phyloP scores from a whole-genome alignment of 495 filamentous ascomycete species.

The Schizothecium vesticola region DNA sequence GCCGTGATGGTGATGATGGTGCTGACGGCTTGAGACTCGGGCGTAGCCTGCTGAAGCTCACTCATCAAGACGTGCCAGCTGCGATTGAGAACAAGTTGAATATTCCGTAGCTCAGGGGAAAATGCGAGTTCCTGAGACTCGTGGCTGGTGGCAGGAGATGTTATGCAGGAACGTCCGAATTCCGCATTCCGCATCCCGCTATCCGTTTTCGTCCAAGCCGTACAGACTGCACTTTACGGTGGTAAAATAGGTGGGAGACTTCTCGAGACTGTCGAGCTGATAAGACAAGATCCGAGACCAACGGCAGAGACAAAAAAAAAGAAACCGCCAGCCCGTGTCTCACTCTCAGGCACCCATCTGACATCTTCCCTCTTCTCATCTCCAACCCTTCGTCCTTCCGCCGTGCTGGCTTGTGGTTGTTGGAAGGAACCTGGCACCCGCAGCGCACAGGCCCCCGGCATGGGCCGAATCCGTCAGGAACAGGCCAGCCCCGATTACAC shows the following conservation, averaged over 20 bases:
- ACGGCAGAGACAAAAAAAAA: not conserved
- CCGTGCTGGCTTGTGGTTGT: not conserved
- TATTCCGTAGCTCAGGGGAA: not conserved
- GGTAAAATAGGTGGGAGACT: not conserved
- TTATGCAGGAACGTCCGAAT: conserved; percentile 11
- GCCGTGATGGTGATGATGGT: not conserved
- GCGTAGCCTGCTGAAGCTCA: not conserved
- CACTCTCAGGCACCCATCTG: not conserved
- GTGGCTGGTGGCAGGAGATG: not conserved
- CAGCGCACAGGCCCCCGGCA: conserved; percentile 9
- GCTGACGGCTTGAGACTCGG: not conserved
- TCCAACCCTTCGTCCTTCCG: not conserved
- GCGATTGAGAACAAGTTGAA: not conserved
- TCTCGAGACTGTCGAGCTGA: not conserved
- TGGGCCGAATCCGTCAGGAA: conserved; percentile 1
- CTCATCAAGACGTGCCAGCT: not conserved
- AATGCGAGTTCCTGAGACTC: not conserved
- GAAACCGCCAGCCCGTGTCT: not conserved
- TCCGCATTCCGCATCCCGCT: not conserved
- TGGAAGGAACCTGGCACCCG: not conserved
- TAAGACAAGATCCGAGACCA: not conserved
- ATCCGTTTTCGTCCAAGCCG: not conserved
- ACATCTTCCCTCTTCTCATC: not conserved
- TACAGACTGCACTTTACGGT: not conserved
- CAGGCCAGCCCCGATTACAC: not conserved